Evolutionary conservation across 495 filamentous ascomycete genomes (phyloP).

Genomic region (Aspergillus wentii): DNA sequence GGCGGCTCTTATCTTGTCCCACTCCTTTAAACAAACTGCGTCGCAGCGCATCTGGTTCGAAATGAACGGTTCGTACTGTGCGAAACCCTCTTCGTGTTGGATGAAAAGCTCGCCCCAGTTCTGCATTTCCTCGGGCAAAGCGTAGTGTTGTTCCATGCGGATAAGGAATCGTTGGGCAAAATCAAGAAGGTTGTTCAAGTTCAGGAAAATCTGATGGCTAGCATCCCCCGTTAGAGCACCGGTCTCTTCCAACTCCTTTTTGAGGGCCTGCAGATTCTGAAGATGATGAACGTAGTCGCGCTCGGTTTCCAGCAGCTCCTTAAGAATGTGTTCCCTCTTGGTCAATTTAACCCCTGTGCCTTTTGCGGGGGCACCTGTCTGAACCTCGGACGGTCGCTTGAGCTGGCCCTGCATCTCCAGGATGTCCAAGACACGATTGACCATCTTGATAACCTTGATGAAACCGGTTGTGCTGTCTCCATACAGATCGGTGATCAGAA

Average conservation of each 20-base stretch:
- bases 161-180: constrained; percentile 94
- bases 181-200: constrained; percentile 89
- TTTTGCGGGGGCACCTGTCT: constrained; percentile 39
- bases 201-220: constrained; percentile 93
- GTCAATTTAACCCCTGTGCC: constrained; percentile 51
- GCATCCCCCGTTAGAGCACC: constrained; percentile 84
- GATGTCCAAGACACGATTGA: constrained; percentile 87
- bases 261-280: constrained; percentile 88
- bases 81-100: constrained; percentile 72
- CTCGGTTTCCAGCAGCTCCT: constrained; percentile 89
- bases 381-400: constrained; percentile 43
- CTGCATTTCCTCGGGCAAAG: constrained; percentile 67
- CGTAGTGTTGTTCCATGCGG: constrained; percentile 91
- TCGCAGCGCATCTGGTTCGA: constrained; percentile 72
- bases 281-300: constrained; percentile 98
- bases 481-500: constrained; percentile 86
- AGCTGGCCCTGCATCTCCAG: constrained; percentile 71
- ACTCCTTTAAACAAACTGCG: constrained; percentile 41
- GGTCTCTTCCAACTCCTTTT: constrained; percentile 82
- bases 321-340: constrained; percentile 80
- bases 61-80: constrained; percentile 92
- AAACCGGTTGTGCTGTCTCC: constrained; percentile 95
- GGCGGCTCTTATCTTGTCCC: constrained; percentile 51
- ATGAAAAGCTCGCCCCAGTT: constrained; percentile 90
- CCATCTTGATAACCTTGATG: constrained; percentile 84